phyloP scores from a whole-genome alignment of 2,329 filamentous ascomycete species.

The Calonectria pauciramosa region DNA sequence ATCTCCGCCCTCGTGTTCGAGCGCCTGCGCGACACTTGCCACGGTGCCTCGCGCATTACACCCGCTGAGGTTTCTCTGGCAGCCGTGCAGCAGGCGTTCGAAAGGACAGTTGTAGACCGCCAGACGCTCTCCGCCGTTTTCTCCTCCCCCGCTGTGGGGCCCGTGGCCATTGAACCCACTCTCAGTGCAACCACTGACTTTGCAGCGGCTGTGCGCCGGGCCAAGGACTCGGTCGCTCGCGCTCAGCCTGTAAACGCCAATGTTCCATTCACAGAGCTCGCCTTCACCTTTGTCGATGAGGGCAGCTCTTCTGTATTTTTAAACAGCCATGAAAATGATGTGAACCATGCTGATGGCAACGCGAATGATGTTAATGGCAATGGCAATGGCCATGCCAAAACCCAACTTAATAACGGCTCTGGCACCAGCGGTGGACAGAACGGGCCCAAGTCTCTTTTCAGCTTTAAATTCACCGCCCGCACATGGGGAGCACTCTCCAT shows the following conservation, averaged over 20 bases:
- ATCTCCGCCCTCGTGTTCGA: not conserved
- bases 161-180: not conserved
- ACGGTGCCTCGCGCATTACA: slow-evolving; percentile 1
- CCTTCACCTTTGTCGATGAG: slow-evolving; percentile 11
- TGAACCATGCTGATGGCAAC: not conserved
- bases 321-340: slow-evolving; percentile 13
- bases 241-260: slow-evolving; percentile 3
- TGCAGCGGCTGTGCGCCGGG: slow-evolving; percentile 9
- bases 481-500: slow-evolving; percentile 11
- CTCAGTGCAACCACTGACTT: not conserved
- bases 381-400: slow-evolving; percentile 13
- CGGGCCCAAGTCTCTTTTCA: slow-evolving; percentile 2
- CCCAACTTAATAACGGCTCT: slow-evolving; percentile 7
- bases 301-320: slow-evolving; percentile 12
- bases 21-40: slow-evolving; percentile 13
- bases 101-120: slow-evolving; percentile 14
- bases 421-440: not conserved
- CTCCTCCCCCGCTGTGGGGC: slow-evolving; percentile 15
- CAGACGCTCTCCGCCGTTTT: slow-evolving; percentile 13
- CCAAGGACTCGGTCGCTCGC: slow-evolving; percentile 15
- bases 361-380: not conserved
- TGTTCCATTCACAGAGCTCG: slow-evolving; percentile 4
- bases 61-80: slow-evolving; percentile 18
- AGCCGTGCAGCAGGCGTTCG: slow-evolving; percentile 16
- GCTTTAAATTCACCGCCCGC: slow-evolving; percentile 16